These are phyloP conservation scores for Westerdykella ornata DNA, from an alignment of 2,329 filamentous ascomycete species.

Conservation along the genomic window DNA sequence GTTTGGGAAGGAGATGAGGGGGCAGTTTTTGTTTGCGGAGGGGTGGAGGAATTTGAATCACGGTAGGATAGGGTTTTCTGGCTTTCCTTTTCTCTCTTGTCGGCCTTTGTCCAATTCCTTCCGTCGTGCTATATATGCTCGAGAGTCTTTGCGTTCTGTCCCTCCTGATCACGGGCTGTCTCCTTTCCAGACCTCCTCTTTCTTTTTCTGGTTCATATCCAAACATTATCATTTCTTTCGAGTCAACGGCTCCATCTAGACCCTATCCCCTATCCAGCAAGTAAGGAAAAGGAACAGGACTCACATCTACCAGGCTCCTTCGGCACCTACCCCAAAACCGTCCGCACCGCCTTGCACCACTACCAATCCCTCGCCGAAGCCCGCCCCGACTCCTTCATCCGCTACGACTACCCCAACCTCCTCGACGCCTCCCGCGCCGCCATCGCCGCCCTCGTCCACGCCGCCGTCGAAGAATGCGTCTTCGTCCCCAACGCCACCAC, in stretches of 20 bases:
- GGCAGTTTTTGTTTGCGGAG: conserved; percentile 63
- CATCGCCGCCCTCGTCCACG: conserved; percentile 56
- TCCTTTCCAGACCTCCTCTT: neutral
- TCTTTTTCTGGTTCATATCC: too few relatives aligned
- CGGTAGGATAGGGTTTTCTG: conserved; percentile 44
- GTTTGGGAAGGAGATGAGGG: conserved; percentile 51
- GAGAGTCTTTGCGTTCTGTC: neutral
- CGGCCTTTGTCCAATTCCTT: neutral
- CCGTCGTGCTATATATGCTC: neutral
- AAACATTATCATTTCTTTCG: neutral
- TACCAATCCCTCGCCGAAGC: conserved; percentile 63
- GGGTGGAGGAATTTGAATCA: conserved; percentile 72
- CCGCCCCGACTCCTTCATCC: conserved; percentile 68
- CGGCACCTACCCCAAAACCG: conserved; percentile 61
- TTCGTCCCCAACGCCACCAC: conserved; percentile 77
- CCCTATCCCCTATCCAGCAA: conserved; percentile 2
- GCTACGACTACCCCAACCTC: conserved; percentile 56
- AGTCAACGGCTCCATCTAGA: neutral
- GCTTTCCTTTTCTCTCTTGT: conserved; percentile 1
- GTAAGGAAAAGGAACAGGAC: too few relatives aligned
- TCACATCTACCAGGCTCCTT: conserved; percentile 56
- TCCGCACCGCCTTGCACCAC: conserved; percentile 55
- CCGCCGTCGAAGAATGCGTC: conserved; percentile 59
- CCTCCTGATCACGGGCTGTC: too few relatives aligned
- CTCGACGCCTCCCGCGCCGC: conserved; percentile 60